Conservation (phyloP, 1,284 basidiomycete genomes). For the Wolfiporia cocos region DNA sequence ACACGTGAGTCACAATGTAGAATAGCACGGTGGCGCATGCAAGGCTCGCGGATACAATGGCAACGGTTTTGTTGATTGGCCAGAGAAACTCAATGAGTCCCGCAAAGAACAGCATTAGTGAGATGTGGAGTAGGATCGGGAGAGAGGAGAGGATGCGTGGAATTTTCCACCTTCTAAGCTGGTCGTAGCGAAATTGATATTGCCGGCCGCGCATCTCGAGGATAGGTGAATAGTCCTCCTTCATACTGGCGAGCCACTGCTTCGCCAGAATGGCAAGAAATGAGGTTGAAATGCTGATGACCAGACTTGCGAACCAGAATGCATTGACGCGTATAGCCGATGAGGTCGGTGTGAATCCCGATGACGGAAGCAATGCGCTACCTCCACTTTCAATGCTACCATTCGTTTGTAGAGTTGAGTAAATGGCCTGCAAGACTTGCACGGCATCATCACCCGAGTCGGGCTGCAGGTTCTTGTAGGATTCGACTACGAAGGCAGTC, state of each 20-base stretch:
- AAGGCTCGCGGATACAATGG: slow-evolving; percentile 3
- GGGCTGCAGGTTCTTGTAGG: slow-evolving; percentile 15
- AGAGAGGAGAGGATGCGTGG: slow-evolving; percentile 6
- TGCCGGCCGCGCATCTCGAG: slow-evolving; percentile 5
- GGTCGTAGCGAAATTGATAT: slow-evolving; percentile 10
- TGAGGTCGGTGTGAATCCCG: not conserved
- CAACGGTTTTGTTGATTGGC: slow-evolving; percentile 5
- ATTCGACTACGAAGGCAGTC: slow-evolving; percentile 21
- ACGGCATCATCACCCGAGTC: slow-evolving; percentile 11
- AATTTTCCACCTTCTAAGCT: slow-evolving; percentile 9
- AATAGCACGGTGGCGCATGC: slow-evolving; percentile 4
- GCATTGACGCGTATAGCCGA: slow-evolving; percentile 1
- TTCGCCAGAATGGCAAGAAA: slow-evolving; percentile 2
- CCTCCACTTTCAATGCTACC: not conserved
- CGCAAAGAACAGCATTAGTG: slow-evolving; percentile 12
- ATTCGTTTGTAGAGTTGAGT: not conserved
- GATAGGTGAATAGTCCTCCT: slow-evolving; percentile 5
- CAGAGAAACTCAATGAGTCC: slow-evolving; percentile 13
- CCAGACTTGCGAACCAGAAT: slow-evolving; percentile 4
- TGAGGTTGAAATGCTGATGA: slow-evolving; percentile 1
- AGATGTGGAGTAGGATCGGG: slow-evolving; percentile 10
- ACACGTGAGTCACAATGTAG: slow-evolving; percentile 5
- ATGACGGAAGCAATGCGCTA: not conserved
- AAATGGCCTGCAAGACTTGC: slow-evolving; percentile 14
- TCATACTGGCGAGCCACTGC: slow-evolving; percentile 10